These are phyloP conservation scores for Synchytrium microbalum DNA, from an alignment of 371 early-diverging fungal species.

Conservation along the genomic window DNA sequence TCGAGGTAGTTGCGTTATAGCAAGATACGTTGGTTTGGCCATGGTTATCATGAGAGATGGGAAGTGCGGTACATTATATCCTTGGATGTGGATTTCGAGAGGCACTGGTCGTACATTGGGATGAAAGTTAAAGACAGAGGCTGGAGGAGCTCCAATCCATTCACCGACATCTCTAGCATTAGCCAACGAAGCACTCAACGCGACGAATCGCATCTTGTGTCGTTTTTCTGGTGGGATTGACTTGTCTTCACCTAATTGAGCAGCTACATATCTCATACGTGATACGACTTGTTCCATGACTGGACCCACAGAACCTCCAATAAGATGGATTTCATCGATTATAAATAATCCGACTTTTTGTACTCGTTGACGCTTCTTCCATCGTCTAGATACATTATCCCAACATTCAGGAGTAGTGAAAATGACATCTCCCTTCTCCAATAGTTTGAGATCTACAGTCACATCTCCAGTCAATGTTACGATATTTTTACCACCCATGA, in stretches of 20 bases:
- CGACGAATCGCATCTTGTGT: constrained; percentile 75
- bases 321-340: constrained; percentile 94
- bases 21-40: constrained; percentile 80
- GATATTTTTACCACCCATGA: constrained; percentile 69
- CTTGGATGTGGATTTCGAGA: constrained; percentile 88
- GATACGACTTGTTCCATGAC: constrained; percentile 87
- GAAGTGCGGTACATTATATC: constrained; percentile 82
- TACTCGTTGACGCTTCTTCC: constrained; percentile 88
- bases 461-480: constrained; percentile 93
- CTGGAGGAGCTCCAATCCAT: constrained; percentile 84
- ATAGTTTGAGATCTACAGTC: constrained; percentile 75
- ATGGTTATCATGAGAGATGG: constrained; percentile 91
- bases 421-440: constrained; percentile 85
- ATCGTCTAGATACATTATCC: constrained; percentile 94
- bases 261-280: constrained; percentile 85
- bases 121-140: constrained; percentile 84
- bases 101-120: constrained; percentile 89
- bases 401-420: constrained; percentile 95
- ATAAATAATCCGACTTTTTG: constrained; percentile 85
- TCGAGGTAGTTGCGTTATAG: constrained; percentile 57
- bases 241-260: constrained; percentile 45
- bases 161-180: constrained; percentile 93
- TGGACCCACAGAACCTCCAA: constrained; percentile 80
- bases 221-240: constrained; percentile 30
- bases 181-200: constrained; percentile 78